Conservation (phyloP, 345 rosid species). For the Punica granatum region DNA sequence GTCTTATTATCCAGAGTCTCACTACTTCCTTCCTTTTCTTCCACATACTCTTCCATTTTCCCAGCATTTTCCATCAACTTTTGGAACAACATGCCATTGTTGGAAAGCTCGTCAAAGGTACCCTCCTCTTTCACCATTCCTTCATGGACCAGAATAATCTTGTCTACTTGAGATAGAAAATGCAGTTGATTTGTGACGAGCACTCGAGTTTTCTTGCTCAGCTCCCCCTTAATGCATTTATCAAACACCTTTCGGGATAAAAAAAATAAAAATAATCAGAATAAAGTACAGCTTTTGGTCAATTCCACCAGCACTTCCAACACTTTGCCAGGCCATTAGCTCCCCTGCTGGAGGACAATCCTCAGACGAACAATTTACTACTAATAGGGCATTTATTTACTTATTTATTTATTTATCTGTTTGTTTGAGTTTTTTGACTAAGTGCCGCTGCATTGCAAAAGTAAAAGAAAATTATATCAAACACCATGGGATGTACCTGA, state of each 20-base stretch:
- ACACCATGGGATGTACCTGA: slow-evolving; percentile 40
- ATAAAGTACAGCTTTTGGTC: not conserved
- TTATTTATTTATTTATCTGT: not conserved
- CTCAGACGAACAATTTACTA: not conserved
- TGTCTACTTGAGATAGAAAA: slow-evolving; percentile 95
- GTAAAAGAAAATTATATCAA: not conserved
- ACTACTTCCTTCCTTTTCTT: slow-evolving; percentile 52
- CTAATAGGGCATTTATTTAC: not conserved
- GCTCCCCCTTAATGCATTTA: slow-evolving; percentile 80
- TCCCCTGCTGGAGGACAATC: not conserved
- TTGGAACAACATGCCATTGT: slow-evolving; percentile 63
- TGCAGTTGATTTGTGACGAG: slow-evolving; percentile 99
- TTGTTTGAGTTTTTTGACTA: not conserved
- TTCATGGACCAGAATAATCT: slow-evolving; percentile 82
- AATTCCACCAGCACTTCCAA: not conserved
- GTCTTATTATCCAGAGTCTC: slow-evolving; percentile 35
- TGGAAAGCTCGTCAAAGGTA: slow-evolving; percentile 79
- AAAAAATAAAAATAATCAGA: slow-evolving; percentile 6
- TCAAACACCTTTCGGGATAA: slow-evolving; percentile 70
- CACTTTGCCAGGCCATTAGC: not conserved
- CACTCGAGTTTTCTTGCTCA: slow-evolving; percentile 77
- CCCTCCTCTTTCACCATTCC: slow-evolving; percentile 93
- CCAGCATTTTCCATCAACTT: slow-evolving; percentile 99
- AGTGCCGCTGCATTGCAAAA: not conserved
- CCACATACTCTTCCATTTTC: slow-evolving; percentile 89